A percentile compares a stretch with the other conserved stretches of the same genome.
Conservation (phyloP, 164 flowering plant genomes). For the Vitis cinerea region DNA sequence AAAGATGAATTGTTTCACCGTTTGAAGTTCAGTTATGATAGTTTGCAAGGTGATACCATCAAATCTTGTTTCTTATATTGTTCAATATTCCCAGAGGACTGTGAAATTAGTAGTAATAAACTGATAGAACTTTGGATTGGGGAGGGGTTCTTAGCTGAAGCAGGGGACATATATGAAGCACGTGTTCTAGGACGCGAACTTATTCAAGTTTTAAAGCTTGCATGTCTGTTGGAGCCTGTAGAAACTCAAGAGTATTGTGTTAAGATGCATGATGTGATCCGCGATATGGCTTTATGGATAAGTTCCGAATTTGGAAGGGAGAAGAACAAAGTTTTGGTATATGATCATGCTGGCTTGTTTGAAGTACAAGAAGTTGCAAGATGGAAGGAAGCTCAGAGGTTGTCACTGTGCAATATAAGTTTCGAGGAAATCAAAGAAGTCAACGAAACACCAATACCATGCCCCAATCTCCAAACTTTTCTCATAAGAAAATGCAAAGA, state of each 20-base stretch:
- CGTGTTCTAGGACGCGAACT: neutral
- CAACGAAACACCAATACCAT: neutral
- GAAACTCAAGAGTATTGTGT: neutral
- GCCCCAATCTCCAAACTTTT: too few species aligned
- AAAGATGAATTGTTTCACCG: neutral
- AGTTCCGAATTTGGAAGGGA: neutral
- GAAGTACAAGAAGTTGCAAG: neutral
- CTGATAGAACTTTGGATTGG: conserved; percentile 18
- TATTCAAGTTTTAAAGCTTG: conserved; percentile 4
- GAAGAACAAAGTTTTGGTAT: neutral
- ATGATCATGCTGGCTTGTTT: neutral
- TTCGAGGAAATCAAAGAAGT: neutral
- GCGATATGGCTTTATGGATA: conserved; percentile 19
- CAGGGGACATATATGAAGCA: neutral
- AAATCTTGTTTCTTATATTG: conserved; percentile 16
- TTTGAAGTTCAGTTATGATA: conserved; percentile 18
- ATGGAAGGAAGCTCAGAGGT: neutral
- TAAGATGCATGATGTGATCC: conserved; percentile 17
- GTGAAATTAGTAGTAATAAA: neutral
- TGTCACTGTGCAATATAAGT: neutral
- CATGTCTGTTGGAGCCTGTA: conserved; percentile 3
- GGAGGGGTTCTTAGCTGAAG: conserved; percentile 13
- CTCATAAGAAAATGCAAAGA: too few species aligned
- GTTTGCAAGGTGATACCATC: neutral
- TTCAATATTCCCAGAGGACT: conserved; percentile 15